Base-by-base conservation (phyloP, 371 early-diverging fungal species). In the Batkoa obscura region DNA sequence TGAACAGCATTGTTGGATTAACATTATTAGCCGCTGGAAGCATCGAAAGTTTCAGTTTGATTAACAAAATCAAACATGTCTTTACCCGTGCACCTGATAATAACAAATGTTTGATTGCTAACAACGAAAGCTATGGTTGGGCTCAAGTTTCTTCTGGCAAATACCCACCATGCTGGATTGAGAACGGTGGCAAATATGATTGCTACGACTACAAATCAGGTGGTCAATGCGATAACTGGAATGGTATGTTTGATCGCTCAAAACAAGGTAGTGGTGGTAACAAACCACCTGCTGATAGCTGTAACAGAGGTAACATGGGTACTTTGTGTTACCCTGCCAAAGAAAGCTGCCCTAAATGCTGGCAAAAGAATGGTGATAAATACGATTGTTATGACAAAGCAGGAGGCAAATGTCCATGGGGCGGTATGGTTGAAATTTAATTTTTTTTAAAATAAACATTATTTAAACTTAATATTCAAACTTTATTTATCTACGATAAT, bases 401-500 rank as follows among this genome's bases (percentile, higher is more conserved):
- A 23, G 17, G 17, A 4, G 45, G 45, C n/a, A 45, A 45, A n/a
- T 45, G 45, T n/a, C 15, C 10, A 45, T 45, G 45, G 45, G 15
- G 17, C 4, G 45, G 45, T 45, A 45, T 45, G 45, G n/a, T 45
- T n/a, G 45, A 45, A 4, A 45, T 23, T 45, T 8, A n/a, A n/a
- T n/a, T n/a, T n/a, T n/a, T n/a, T n/a, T n/a, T n/a, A n/a, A n/a
- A n/a, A n/a, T n/a, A n/a, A n/a, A n/a, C n/a, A n/a, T n/a, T n/a
- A n/a, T n/a, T n/a, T n/a, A n/a, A n/a, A n/a, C n/a, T n/a, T n/a
- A n/a, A n/a, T n/a, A n/a, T n/a, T n/a, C n/a, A n/a, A n/a, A n/a
- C n/a, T n/a, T n/a, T n/a, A 39, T 39, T 39, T 75, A 87, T 50
- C 83, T 75, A 56, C 88, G 72, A 58, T 88, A 88, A 57, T 77